Evolutionary conservation across 192 early-diverging fungal genomes (phyloP).

Genomic region (Backusella tuberculispora): DNA sequence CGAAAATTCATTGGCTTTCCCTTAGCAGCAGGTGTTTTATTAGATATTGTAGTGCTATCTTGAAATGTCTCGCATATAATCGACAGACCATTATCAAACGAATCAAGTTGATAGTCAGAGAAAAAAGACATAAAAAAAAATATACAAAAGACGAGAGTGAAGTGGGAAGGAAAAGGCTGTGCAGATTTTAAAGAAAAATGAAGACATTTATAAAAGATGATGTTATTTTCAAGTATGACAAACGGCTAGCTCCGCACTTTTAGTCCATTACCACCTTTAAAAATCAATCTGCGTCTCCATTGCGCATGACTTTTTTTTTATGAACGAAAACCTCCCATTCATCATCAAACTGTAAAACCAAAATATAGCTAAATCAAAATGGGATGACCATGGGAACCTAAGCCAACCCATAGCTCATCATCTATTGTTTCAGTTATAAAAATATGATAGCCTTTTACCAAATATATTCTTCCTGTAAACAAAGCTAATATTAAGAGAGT

Average conservation of each 20-base stretch:
- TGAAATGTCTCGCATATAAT: constrained; percentile 10
- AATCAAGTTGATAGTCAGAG: not conserved
- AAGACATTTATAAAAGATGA: not conserved
- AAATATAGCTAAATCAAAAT: constrained; percentile 3
- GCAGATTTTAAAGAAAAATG: not conserved
- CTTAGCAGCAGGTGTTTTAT: not conserved
- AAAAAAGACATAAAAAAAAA: not conserved
- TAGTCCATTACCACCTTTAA: not conserved
- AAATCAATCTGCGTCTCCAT: not conserved
- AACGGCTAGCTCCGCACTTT: constrained; percentile 1
- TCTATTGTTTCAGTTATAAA: constrained; percentile 10
- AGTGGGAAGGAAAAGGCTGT: not conserved
- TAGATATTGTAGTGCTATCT: not conserved
- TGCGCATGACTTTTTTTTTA: constrained; percentile 4
- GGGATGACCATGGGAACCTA: constrained; percentile 9
- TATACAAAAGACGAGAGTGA: not conserved
- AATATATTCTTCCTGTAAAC: not conserved
- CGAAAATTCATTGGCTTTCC: not conserved
- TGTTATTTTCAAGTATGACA: constrained; percentile 3
- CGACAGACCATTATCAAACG: not conserved
- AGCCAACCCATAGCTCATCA: not conserved
- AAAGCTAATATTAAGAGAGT: not conserved
- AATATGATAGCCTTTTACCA: constrained; percentile 2
- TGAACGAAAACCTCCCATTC: not conserved
- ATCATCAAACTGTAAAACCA: constrained; percentile 8